These are phyloP conservation scores for Spongospora subterranea DNA, from an alignment of 208 protist genomes.

Conservation along the genomic window DNA sequence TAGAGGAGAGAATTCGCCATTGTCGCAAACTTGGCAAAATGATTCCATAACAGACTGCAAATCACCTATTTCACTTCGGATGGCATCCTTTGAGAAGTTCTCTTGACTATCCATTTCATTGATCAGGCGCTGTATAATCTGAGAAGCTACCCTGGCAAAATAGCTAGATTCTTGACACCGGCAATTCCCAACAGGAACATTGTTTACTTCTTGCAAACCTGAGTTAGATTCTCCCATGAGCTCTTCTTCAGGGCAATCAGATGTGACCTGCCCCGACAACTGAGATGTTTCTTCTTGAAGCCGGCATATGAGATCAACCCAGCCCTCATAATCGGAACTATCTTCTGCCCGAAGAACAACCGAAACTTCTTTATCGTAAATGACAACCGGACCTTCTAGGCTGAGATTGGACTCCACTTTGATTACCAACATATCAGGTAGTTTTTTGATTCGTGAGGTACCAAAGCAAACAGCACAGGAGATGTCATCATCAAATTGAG, in stretches of 20 bases:
- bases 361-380: not conserved
- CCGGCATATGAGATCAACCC: not conserved
- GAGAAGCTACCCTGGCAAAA: not conserved
- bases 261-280: not conserved
- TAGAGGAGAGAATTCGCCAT: not conserved
- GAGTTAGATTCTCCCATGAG: not conserved
- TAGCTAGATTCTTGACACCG: not conserved
- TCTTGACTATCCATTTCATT: not conserved
- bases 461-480: not conserved
- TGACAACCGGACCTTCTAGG: not conserved
- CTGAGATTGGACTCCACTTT: not conserved
- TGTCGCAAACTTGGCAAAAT: not conserved
- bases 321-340: not conserved
- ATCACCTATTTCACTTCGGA: not conserved
- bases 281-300: not conserved
- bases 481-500: conserved; percentile 41
- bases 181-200: not conserved
- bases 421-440: not conserved
- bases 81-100: not conserved
- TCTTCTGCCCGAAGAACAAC: not conserved
- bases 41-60: not conserved
- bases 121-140: not conserved
- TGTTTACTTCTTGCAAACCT: not conserved
- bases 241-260: not conserved
- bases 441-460: not conserved